Conservation (phyloP, 1,139 yeast genomes). For the Candida sp. region DNA sequence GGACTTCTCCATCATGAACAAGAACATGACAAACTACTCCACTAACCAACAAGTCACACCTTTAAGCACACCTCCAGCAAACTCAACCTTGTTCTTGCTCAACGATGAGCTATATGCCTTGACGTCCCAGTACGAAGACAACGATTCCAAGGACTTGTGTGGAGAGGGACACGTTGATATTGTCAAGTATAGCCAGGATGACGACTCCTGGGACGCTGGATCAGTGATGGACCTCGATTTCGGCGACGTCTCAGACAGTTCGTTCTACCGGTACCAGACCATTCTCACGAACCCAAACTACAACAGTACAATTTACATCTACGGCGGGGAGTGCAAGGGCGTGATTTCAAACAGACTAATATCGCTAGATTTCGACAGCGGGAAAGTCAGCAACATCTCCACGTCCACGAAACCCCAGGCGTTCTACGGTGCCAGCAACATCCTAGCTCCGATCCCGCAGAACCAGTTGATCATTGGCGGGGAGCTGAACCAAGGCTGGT, state of each 20-base stretch:
- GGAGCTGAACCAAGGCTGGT: conserved; percentile 42
- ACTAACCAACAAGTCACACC: conserved; percentile 25
- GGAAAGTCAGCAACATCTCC: conserved; percentile 35
- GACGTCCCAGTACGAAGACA: conserved; percentile 2
- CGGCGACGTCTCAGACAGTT: conserved; percentile 29
- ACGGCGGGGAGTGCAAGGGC: conserved; percentile 39
- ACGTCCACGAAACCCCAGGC: conserved; percentile 49
- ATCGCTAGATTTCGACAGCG: conserved; percentile 28
- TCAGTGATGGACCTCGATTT: conserved; percentile 18
- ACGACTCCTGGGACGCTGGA: conserved; percentile 27
- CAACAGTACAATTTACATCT: conserved; percentile 33
- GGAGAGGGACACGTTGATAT: conserved; percentile 32
- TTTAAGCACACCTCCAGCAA: conserved; percentile 34
- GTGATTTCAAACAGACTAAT: conserved; percentile 33
- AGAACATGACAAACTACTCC: conserved; percentile 14
- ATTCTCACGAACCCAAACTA: conserved; percentile 31
- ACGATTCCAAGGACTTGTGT: conserved; percentile 24
- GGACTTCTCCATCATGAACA: conserved; percentile 40
- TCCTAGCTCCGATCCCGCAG: conserved; percentile 45
- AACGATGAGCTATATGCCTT: conserved; percentile 35
- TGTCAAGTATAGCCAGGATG: conserved; percentile 22
- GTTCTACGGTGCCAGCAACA: conserved; percentile 44
- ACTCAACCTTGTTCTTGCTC: conserved; percentile 35
- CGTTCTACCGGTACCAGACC: conserved; percentile 34
- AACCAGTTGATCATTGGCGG: conserved; percentile 48